phyloP scores from a whole-genome alignment of 306 rosid species.

The Pyrus communis region DNA sequence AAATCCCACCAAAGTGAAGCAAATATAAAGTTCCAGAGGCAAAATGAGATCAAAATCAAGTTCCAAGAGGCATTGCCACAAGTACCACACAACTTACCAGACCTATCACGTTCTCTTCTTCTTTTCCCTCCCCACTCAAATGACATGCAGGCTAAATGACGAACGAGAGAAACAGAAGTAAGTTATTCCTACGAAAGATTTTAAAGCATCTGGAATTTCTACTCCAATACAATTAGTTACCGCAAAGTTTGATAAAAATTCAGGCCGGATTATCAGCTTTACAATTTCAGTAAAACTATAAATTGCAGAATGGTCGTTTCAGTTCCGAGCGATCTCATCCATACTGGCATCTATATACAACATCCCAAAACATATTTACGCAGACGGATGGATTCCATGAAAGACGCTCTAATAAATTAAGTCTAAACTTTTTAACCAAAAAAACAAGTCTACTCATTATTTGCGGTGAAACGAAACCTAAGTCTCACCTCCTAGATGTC shows the following conservation, averaged over 20 bases:
- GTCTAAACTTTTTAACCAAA: slow-evolving; percentile 10
- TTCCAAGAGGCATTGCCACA: too few relatives aligned
- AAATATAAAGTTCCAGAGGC: too few relatives aligned
- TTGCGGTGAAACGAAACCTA: slow-evolving; percentile 1
- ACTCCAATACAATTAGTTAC: not conserved
- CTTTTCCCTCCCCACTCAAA: not conserved
- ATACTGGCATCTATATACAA: slow-evolving; percentile 32
- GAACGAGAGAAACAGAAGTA: not conserved
- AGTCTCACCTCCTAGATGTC: slow-evolving; percentile 9
- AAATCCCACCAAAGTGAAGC: too few relatives aligned
- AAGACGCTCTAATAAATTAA: slow-evolving; percentile 3
- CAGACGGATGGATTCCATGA: slow-evolving; percentile 9
- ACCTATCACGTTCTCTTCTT: not conserved
- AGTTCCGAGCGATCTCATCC: slow-evolving; percentile 2
- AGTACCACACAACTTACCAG: not conserved
- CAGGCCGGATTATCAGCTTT: not conserved
- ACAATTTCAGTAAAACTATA: not conserved
- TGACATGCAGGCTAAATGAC: not conserved
- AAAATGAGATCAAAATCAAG: too few relatives aligned
- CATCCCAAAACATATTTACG: slow-evolving; percentile 26
- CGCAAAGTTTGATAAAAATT: not conserved
- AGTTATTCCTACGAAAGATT: not conserved
- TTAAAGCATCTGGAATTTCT: not conserved
- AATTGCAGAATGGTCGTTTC: not conserved
- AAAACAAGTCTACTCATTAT: not conserved